Evolutionary conservation across 2,329 filamentous ascomycete species (phyloP).

Genomic region (Colletotrichum aenigma): DNA sequence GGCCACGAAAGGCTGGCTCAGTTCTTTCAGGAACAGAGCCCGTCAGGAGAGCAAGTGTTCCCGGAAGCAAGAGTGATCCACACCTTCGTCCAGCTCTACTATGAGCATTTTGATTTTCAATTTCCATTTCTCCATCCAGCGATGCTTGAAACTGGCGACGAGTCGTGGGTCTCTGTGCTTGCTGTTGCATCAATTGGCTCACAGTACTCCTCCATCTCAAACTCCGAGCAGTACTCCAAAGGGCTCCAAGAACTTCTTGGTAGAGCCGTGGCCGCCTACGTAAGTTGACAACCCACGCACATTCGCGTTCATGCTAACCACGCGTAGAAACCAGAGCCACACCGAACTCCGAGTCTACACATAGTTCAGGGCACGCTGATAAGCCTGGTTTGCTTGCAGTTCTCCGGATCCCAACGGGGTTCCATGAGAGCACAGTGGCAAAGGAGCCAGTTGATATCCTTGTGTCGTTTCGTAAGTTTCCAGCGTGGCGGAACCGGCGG

Average conservation of each 20-base stretch:
- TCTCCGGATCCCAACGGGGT: not conserved
- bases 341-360: not conserved
- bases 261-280: not conserved
- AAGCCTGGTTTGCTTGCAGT: not conserved
- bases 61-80: not conserved
- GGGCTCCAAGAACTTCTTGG: not conserved
- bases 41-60: not conserved
- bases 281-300: not conserved
- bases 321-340: not conserved
- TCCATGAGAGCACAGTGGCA: not conserved
- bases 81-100: not conserved
- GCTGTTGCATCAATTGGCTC: not conserved
- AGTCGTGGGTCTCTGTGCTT: not conserved
- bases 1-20: not conserved
- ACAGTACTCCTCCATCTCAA: not conserved
- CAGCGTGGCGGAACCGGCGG: not conserved
- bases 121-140: not conserved
- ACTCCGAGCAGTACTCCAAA: not conserved
- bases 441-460: not conserved
- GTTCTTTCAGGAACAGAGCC: not conserved
- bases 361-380: not conserved
- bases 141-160: not conserved
- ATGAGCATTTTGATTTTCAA: not conserved
- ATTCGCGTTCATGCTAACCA: too few species aligned
- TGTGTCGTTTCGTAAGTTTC: not conserved